These are phyloP conservation scores for Fusarium temperatum DNA, from an alignment of 2,329 filamentous ascomycete genomes.

Conservation along the genomic window DNA sequence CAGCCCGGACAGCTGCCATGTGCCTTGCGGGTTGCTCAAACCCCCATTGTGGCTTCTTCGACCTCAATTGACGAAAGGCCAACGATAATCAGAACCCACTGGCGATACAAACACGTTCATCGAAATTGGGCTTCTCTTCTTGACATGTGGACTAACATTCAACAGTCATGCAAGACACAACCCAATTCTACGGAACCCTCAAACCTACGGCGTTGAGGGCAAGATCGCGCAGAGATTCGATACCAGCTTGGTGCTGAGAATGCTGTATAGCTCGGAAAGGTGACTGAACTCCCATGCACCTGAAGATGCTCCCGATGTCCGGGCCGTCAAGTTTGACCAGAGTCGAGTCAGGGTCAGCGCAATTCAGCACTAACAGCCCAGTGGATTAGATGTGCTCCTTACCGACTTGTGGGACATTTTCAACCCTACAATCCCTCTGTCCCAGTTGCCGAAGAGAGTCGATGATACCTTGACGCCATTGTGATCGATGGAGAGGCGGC, in stretches of 20 bases:
- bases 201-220: background rate
- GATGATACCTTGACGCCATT: background rate
- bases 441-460: fast-evolving
- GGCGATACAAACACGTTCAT: fast-evolving
- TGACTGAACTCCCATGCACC: too few relatives aligned
- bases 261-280: background rate
- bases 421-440: background rate
- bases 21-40: background rate
- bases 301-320: background rate
- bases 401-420: background rate
- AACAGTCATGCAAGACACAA: background rate
- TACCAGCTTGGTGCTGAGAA: background rate
- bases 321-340: background rate
- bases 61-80: too few relatives aligned
- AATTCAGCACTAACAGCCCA: background rate
- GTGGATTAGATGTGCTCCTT: background rate
- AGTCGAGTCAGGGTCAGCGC: background rate
- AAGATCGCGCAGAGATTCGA: background rate
- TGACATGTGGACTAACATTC: background rate
- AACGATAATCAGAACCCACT: fast-evolving
- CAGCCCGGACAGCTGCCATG: background rate
- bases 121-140: background rate
- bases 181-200: background rate
- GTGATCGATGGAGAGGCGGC: background rate
- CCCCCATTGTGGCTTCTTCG: fast-evolving